These are phyloP conservation scores for Trichoderma citrinoviride DNA, from an alignment of 2,329 filamentous ascomycete species.

Conservation along the genomic window DNA sequence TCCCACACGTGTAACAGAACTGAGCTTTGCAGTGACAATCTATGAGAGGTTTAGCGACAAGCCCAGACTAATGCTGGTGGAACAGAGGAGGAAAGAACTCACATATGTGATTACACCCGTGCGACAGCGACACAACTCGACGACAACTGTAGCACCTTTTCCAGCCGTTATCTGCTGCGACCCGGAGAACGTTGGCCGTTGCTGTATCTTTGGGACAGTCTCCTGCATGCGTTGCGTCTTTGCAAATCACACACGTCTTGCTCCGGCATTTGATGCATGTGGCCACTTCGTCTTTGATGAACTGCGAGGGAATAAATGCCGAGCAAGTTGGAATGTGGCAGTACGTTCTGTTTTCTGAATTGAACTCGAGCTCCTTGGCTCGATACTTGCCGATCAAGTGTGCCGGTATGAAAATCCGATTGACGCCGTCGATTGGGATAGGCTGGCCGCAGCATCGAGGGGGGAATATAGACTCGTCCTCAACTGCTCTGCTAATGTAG, in stretches of 20 bases:
- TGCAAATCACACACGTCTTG: slow-evolving; percentile 52
- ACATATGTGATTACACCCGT: slow-evolving; percentile 85
- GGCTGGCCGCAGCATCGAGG: slow-evolving; percentile 48
- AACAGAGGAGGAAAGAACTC: slow-evolving; percentile 51
- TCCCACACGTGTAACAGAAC: slow-evolving; percentile 83
- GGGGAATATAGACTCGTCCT: slow-evolving; percentile 52
- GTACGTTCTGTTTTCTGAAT: slow-evolving; percentile 49
- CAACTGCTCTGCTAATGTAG: slow-evolving; percentile 42
- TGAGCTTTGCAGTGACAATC: slow-evolving; percentile 70
- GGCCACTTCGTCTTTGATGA: slow-evolving; percentile 36
- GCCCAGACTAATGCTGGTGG: not conserved
- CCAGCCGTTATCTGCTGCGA: slow-evolving; percentile 66
- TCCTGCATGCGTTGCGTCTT: slow-evolving; percentile 41
- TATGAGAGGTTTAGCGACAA: slow-evolving; percentile 28
- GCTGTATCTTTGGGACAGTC: slow-evolving; percentile 47
- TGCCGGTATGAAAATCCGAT: slow-evolving; percentile 35
- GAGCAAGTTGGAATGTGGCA: slow-evolving; percentile 46
- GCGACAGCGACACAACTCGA: slow-evolving; percentile 71
- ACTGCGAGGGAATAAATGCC: slow-evolving; percentile 42
- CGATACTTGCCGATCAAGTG: slow-evolving; percentile 39
- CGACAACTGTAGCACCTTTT: slow-evolving; percentile 73
- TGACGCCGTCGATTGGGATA: slow-evolving; percentile 37
- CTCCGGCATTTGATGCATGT: slow-evolving; percentile 43
- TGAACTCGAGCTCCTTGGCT: slow-evolving; percentile 48
- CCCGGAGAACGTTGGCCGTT: slow-evolving; percentile 38